phyloP scores from a whole-genome alignment of 2,329 filamentous ascomycete species.

The Tolypocladium cylindrosporum region DNA sequence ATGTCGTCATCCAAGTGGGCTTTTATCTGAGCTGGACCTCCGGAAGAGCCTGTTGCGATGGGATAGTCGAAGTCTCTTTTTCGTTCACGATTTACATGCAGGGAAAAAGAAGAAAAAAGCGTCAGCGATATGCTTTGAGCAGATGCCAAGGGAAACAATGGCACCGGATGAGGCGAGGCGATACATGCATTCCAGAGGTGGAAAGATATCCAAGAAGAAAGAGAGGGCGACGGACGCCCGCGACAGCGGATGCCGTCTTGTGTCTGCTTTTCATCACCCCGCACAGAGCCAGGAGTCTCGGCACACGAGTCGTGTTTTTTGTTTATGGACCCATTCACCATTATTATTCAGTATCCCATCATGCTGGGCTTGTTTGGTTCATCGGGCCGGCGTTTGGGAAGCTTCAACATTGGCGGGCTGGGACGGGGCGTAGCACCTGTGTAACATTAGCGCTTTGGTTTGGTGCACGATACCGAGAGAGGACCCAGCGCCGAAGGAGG shows the following conservation, averaged over 20 bases:
- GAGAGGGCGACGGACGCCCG: background rate
- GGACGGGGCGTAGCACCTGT: background rate
- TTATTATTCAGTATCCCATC: constrained; percentile 1
- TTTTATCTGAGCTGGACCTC: constrained; percentile 18
- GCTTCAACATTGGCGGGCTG: background rate
- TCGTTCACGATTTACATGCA: constrained; percentile 1
- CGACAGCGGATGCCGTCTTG: no score
- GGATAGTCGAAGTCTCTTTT: background rate
- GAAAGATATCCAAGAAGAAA: background rate
- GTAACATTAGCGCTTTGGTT: constrained; percentile 1
- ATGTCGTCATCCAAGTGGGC: constrained; percentile 19
- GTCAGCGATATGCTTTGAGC: background rate
- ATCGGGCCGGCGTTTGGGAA: constrained; percentile 4
- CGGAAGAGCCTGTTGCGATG: background rate
- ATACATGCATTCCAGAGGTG: background rate
- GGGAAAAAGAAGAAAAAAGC: background rate
- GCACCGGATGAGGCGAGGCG: background rate
- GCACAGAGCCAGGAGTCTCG: constrained; percentile 8
- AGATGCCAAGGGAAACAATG: background rate
- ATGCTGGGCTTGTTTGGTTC: constrained; percentile 1
- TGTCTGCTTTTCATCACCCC: background rate
- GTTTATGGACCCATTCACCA: background rate
- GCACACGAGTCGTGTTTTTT: constrained; percentile 3
- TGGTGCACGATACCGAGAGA: background rate
- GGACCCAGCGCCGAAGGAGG: background rate